Evolutionary conservation across 352 stramenopile species (phyloP).

Genomic region (Phytophthora capsici): DNA sequence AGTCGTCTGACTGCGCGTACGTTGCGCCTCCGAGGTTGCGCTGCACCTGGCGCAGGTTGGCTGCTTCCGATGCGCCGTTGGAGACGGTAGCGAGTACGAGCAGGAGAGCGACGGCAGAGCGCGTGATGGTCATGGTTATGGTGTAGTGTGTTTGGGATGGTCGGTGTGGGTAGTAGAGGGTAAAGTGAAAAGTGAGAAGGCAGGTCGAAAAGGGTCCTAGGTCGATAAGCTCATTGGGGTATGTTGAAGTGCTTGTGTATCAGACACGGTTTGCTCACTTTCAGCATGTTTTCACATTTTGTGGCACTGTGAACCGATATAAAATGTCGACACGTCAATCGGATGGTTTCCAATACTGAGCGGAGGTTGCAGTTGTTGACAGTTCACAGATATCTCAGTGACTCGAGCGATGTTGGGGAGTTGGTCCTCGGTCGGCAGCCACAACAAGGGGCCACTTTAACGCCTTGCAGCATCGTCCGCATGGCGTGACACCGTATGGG

Average conservation of each 20-base stretch:
- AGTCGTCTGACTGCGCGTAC: slow-evolving; percentile 23
- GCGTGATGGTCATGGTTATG: background rate
- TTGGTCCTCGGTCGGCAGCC: too few relatives aligned
- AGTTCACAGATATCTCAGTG: background rate
- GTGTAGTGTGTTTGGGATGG: background rate
- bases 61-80: slow-evolving; percentile 3
- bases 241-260: slow-evolving; percentile 7
- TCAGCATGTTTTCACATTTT: background rate
- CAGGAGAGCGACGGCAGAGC: slow-evolving; percentile 9
- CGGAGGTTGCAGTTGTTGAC: background rate
- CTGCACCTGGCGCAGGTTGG: slow-evolving; percentile 13
- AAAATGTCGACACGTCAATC: background rate
- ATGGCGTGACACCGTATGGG: too few relatives aligned
- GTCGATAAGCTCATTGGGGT: background rate
- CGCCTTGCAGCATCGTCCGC: too few relatives aligned
- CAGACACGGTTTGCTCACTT: background rate
- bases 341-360: background rate
- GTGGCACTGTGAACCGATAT: too few relatives aligned
- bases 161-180: slow-evolving; percentile 1
- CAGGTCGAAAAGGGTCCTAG: background rate
- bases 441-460: too few relatives aligned
- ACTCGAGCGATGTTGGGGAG: background rate
- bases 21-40: slow-evolving; percentile 18
- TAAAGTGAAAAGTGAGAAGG: slow-evolving; percentile 1
- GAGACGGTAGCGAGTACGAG: slow-evolving; percentile 2